Evolutionary conservation across 2,329 filamentous ascomycete genomes (phyloP).

Genomic region (Fusarium camptoceras): DNA sequence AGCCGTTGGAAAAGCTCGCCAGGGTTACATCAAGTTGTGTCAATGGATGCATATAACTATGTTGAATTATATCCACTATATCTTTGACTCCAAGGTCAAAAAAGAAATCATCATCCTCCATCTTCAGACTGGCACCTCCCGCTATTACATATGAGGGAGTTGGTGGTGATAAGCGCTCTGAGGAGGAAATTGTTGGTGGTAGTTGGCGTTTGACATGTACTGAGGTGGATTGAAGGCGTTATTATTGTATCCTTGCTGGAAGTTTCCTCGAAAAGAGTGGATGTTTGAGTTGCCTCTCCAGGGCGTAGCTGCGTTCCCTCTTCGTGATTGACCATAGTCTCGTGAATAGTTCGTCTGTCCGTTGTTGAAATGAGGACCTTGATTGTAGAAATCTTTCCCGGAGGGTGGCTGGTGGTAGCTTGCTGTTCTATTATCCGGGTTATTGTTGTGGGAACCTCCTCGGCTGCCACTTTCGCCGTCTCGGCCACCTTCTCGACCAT

Average conservation of each 20-base stretch:
- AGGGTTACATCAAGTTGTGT: not conserved
- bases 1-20: not conserved
- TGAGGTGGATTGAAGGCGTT: conserved; percentile 11
- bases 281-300: conserved; percentile 35
- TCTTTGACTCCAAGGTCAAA: not conserved
- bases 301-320: conserved; percentile 13
- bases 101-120: not conserved
- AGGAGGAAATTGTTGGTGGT: conserved; percentile 17
- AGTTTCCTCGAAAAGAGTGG: conserved; percentile 22
- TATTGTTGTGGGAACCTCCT: conserved; percentile 1
- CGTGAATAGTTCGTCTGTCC: not conserved
- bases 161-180: conserved; percentile 26
- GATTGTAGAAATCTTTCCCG: not conserved
- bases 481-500: conserved; percentile 42
- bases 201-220: conserved; percentile 14
- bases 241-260: conserved; percentile 4
- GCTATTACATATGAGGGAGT: conserved; percentile 13
- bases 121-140: not conserved
- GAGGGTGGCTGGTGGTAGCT: not conserved
- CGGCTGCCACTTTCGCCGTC: conserved; percentile 29
- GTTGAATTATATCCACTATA: not conserved
- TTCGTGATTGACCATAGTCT: not conserved
- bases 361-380: not conserved
- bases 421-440: not conserved
- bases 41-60: not conserved